Conservation (phyloP, 2,329 filamentous ascomycete genomes). For the Trichoderma asperellum region DNA sequence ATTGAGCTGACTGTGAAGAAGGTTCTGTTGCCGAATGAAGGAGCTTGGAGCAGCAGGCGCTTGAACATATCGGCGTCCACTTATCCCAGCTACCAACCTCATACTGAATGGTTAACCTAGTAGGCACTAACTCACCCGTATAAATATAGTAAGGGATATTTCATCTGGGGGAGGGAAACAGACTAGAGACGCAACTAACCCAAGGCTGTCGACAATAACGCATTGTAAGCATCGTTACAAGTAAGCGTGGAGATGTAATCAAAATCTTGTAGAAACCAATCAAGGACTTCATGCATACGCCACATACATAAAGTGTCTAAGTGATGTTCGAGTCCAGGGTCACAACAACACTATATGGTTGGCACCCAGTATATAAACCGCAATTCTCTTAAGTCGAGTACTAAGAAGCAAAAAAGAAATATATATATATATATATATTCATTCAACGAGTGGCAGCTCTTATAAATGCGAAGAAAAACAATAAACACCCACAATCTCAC, state of each 20-base stretch:
- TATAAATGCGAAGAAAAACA: not conserved
- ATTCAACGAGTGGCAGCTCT: not conserved
- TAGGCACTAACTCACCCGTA: too few species aligned
- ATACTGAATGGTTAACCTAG: too few species aligned
- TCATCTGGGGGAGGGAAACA: too few species aligned
- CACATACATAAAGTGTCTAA: not conserved
- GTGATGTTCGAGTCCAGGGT: not conserved
- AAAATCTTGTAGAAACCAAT: too few species aligned
- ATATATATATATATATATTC: not conserved
- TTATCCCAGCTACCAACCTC: too few species aligned
- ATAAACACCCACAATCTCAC: not conserved
- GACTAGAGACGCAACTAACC: not conserved
- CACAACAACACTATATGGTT: not conserved
- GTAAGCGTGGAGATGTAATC: not conserved
- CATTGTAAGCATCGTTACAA: not conserved
- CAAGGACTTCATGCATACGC: not conserved
- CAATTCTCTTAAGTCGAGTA: too few species aligned
- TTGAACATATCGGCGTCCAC: not conserved
- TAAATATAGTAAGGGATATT: too few species aligned
- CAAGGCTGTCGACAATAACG: too few species aligned
- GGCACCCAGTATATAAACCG: not conserved
- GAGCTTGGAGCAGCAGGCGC: not conserved
- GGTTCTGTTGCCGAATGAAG: not conserved
- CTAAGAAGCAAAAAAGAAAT: too few species aligned
- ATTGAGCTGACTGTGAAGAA: not conserved